Percentiles rank a stretch among this genome's conserved stretches.
Conservation (phyloP, 768 basidiomycete species). For the Amanita subjunquillea region DNA sequence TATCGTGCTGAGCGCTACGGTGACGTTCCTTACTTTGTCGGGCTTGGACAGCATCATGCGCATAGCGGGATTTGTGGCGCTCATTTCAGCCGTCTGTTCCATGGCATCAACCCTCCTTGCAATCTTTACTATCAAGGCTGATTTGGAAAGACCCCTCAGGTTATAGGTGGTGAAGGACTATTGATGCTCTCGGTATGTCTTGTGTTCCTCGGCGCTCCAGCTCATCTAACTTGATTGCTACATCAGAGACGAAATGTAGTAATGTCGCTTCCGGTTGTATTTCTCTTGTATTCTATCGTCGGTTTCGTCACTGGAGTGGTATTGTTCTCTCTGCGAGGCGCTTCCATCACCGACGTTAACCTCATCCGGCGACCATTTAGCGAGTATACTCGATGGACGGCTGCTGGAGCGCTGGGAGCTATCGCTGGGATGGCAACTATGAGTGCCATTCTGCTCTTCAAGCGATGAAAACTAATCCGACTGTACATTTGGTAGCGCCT, state of each 20-base stretch:
- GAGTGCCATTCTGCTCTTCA: constrained; percentile 27
- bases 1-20: constrained; percentile 69
- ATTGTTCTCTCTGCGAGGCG: constrained; percentile 54
- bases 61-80: constrained; percentile 55
- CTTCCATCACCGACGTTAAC: constrained; percentile 25
- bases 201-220: neutral
- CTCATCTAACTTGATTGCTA: neutral
- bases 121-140: constrained; percentile 59
- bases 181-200: constrained; percentile 33
- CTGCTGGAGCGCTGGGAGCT: constrained; percentile 54
- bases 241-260: constrained; percentile 48
- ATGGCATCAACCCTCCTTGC: constrained; percentile 63
- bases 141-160: constrained; percentile 43
- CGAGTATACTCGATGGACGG: constrained; percentile 53
- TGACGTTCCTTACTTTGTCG: constrained; percentile 73
- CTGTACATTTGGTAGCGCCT: neutral
- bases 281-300: constrained; percentile 60
- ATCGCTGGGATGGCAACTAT: constrained; percentile 52
- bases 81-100: constrained; percentile 58
- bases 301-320: constrained; percentile 59
- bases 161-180: constrained; percentile 49
- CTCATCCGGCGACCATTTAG: constrained; percentile 34
- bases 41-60: constrained; percentile 57
- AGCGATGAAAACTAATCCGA: constrained; percentile 11
- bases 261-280: constrained; percentile 64